A percentile compares a stretch with the other conserved stretches of the same genome.
These are phyloP conservation scores for Dryas drummondii DNA, from an alignment of 306 rosid species.

Conservation along the genomic window DNA sequence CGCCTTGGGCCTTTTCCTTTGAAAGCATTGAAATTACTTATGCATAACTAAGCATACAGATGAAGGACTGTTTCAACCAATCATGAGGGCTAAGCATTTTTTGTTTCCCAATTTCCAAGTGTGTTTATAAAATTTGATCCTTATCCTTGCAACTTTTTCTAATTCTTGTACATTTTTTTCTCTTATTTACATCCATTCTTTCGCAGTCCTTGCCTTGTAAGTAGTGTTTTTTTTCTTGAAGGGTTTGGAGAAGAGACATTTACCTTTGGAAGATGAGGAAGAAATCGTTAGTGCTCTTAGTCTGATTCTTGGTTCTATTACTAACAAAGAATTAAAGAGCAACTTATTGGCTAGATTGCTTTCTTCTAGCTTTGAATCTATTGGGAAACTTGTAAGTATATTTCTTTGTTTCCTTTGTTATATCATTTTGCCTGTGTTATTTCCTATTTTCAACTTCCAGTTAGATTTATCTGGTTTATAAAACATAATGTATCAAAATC, in stretches of 20 bases:
- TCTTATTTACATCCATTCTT: background rate
- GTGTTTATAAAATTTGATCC: background rate
- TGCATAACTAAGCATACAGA: background rate
- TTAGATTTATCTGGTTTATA: background rate
- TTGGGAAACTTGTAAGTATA: slow-evolving; percentile 85
- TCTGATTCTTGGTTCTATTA: slow-evolving; percentile 75
- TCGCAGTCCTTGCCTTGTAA: slow-evolving; percentile 20
- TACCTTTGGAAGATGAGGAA: slow-evolving; percentile 92
- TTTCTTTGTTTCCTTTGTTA: slow-evolving; percentile 7
- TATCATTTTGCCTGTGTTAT: slow-evolving; percentile 15
- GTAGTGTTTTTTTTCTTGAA: slow-evolving; percentile 28
- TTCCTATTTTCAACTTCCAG: background rate
- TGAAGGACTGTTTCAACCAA: background rate
- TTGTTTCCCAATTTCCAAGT: background rate
- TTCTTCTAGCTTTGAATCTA: slow-evolving; percentile 82
- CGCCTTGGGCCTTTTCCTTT: background rate
- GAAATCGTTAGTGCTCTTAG: slow-evolving; percentile 86
- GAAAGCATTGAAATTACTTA: background rate
- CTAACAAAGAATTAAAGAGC: slow-evolving; percentile 76
- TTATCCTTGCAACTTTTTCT: background rate
- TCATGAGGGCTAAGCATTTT: background rate
- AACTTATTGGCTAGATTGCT: slow-evolving; percentile 81
- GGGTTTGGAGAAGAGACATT: slow-evolving; percentile 82
- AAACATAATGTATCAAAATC: background rate
- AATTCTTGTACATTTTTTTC: background rate